phyloP scores from a whole-genome alignment of 2,329 filamentous ascomycete species.

The Penicillium sp. region DNA sequence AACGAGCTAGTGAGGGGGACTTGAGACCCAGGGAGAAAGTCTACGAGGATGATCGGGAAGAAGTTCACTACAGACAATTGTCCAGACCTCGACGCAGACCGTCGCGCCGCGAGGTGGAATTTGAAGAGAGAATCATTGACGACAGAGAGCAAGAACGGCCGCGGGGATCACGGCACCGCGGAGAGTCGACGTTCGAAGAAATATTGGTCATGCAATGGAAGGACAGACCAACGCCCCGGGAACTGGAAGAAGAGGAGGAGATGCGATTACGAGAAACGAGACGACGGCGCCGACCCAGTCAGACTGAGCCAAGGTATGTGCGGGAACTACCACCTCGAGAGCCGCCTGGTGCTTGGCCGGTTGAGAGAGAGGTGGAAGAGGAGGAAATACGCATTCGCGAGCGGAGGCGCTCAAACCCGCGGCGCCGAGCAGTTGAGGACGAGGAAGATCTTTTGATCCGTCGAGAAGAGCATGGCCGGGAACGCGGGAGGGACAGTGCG shows the following conservation, averaged over 20 bases:
- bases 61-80: background rate
- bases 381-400: conserved; percentile 16
- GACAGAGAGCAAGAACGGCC: conserved; percentile 14
- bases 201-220: conserved; percentile 25
- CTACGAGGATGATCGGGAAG: conserved; percentile 9
- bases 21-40: conserved; percentile 6
- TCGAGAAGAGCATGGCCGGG: conserved; percentile 30
- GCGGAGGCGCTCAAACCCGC: conserved; percentile 18
- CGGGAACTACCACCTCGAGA: conserved; percentile 7
- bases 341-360: conserved; percentile 15
- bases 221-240: conserved; percentile 19
- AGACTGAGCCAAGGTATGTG: conserved; percentile 7
- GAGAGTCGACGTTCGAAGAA: conserved; percentile 29
- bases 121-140: conserved; percentile 14
- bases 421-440: conserved; percentile 29
- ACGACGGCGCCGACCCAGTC: conserved; percentile 15
- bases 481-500: conserved; percentile 7
- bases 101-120: conserved; percentile 7
- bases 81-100: conserved; percentile 8
- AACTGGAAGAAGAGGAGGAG: conserved; percentile 17
- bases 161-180: conserved; percentile 21
- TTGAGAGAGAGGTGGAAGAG: conserved; percentile 24
- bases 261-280: conserved; percentile 10
- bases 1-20: conserved; percentile 13
- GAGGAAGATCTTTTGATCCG: conserved; percentile 50